Evolutionary conservation across 352 stramenopile genomes (phyloP), one percentile per base, ranked within the genome.

Genomic region (Phytophthora citricola): DNA sequence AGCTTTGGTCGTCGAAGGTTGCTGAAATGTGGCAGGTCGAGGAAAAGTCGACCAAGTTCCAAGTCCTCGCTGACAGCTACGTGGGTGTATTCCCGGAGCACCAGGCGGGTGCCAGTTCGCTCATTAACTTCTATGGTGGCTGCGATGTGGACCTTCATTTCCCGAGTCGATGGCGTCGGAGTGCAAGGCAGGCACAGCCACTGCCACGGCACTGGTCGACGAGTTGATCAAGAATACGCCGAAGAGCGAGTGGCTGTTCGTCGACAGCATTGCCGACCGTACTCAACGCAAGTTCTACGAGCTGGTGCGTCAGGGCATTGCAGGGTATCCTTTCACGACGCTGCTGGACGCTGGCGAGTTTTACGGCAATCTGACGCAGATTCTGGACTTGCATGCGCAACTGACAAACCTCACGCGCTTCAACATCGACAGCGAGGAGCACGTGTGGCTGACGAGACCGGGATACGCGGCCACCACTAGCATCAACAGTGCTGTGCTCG

Each of bases 221-320:
- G 55, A 1, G 17, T 58, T 87, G 22, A 62, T 84, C 48, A 57
- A 73, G 15, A 31, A 59, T 26, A 65, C 65, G n/a, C 58, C 66
- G 15, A 66, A 24, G 12, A 55, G 44, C 24, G 49, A 78, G 31
- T 87, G 78, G 78, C 56, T 87, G 4, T 83, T 80, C 60, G 65
- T 81, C 40, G 63, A 83, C 45, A 83, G 75, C 32, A 83, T 76
- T 47, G 62, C 34, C 5, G 75, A 85, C 73, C 59, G 65, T 14
- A 79, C 68, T 5, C 78, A 84, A 66, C 73, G 78, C 31, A 67
- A 69, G n/a, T 85, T 81, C 57, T 84, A 81, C 63, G 58, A 81
- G 58, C 38, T 83, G 17, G 58, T 83, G 20, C 20, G 66, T 15
- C 24, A 75, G 31, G 73, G 75, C 12, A 68, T 87, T 29, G 45